Conservation (phyloP, 2,329 filamentous ascomycete species). For the Colletotrichum coccodes region DNA sequence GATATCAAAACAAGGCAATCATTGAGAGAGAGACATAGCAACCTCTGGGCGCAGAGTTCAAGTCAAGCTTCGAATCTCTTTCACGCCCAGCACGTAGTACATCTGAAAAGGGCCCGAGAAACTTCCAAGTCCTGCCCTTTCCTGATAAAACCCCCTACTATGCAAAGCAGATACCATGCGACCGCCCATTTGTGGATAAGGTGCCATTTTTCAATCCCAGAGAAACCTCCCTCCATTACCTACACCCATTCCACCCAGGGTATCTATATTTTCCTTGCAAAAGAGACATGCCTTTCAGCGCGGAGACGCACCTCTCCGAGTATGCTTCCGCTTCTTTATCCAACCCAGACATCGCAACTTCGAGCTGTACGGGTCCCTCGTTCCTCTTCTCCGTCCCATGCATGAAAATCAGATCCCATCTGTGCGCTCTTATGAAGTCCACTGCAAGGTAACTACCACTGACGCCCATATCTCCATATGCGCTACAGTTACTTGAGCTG, state of each 20-base stretch:
- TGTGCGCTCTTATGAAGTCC: background rate
- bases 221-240: slow-evolving; percentile 9
- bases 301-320: background rate
- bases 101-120: background rate
- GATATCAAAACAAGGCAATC: background rate
- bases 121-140: background rate
- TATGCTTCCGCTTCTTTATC: background rate
- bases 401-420: background rate
- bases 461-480: background rate
- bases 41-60: background rate
- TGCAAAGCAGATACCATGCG: slow-evolving; percentile 6
- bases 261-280: slow-evolving; percentile 28
- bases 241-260: slow-evolving; percentile 24
- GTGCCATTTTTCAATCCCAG: background rate
- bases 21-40: background rate
- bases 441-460: too few relatives aligned
- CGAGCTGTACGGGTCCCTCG: background rate
- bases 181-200: slow-evolving; percentile 15
- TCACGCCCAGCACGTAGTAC: background rate
- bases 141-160: background rate
- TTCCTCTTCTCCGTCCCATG: background rate
- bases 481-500: slow-evolving; percentile 60
- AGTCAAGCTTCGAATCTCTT: background rate
- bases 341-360: background rate
- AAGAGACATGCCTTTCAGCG: background rate